Evolutionary conservation across 164 flowering plant genomes (phyloP), one percentile per base, ranked within the genome.

Genomic region (Litsea cubeba): DNA sequence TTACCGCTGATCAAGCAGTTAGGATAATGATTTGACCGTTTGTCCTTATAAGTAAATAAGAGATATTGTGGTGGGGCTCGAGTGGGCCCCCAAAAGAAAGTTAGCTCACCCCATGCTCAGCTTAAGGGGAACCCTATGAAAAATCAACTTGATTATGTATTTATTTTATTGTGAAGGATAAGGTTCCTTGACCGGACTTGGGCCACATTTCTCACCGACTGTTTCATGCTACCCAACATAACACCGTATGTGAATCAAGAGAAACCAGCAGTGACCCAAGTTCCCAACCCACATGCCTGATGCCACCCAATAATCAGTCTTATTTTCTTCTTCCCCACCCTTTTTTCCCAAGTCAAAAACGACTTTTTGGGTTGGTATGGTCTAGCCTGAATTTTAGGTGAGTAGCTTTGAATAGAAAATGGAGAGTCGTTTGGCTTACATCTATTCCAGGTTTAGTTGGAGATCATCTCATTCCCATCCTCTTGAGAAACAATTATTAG

Each of bases 181-280:
- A 40, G 46, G 46, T 40, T 40, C 46, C 10, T 40, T 40, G 11
- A 40, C 46, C 46, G 7, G 10, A 40, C 46, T 7, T 8, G 11
- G 46, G 46, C 46, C 2, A 40, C 46, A 40, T 40, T 40, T 40
- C 66, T 63, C 30, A 63, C 2, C 0, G 32, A 63, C 28, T 63
- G 66, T 63, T 63, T 23, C 66, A 63, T 63, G 66, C 66, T 63
- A 63, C 66, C 66, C 66, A 11, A 63, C 66, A 63, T 12, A 25
- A 23, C 5, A 25, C 66, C 66, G 14, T 2, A 14, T 25, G 66
- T 23, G 66, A 23, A 12, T 24, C 66, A 24, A 2, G 66, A 23
- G 15, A 23, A 63, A 23, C 32, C 66, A 23, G 66, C 28, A 23
- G 28, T 23, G 5, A 20, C 18, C 25, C 30, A 30, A 30, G 35